These are phyloP conservation scores for Bacidia gigantensis DNA, from an alignment of 495 filamentous ascomycete species.

Conservation along the genomic window DNA sequence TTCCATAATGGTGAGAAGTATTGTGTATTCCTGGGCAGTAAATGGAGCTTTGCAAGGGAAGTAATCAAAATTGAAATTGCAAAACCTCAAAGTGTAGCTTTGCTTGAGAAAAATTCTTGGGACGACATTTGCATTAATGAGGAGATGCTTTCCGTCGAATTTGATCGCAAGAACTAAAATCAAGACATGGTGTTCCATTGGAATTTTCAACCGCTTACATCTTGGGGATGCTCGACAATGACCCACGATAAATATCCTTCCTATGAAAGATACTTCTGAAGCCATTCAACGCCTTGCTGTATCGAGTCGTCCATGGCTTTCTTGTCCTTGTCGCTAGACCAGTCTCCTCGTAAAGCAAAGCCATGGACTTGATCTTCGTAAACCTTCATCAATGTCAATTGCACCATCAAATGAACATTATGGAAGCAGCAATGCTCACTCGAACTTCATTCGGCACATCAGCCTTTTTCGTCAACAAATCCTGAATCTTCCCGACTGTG, in stretches of 20 bases:
- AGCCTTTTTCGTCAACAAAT: slow-evolving; percentile 26
- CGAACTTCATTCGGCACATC: slow-evolving; percentile 23
- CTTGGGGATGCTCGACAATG: no score
- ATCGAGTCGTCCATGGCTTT: slow-evolving; percentile 30
- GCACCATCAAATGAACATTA: neutral
- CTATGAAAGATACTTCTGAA: slow-evolving; percentile 24
- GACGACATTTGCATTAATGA: no score
- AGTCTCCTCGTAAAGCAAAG: slow-evolving; percentile 30
- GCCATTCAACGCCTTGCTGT: slow-evolving; percentile 32
- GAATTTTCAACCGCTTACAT: no score
- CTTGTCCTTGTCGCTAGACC: slow-evolving; percentile 31
- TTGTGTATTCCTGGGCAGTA: no score
- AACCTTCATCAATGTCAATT: slow-evolving; percentile 10
- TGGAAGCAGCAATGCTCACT: neutral
- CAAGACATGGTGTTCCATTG: no score
- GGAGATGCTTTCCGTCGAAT: no score
- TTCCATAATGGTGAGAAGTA: no score
- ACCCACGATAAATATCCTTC: neutral
- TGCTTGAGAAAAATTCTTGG: no score
- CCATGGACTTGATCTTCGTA: slow-evolving; percentile 34
- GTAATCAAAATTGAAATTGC: no score
- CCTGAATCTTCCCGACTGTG: slow-evolving; percentile 28
- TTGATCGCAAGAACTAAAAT: no score
- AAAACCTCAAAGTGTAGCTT: no score
- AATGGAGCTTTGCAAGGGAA: no score